Evolutionary conservation across 352 stramenopile genomes (phyloP).

Genomic region (Globisporangium abappressorium): DNA sequence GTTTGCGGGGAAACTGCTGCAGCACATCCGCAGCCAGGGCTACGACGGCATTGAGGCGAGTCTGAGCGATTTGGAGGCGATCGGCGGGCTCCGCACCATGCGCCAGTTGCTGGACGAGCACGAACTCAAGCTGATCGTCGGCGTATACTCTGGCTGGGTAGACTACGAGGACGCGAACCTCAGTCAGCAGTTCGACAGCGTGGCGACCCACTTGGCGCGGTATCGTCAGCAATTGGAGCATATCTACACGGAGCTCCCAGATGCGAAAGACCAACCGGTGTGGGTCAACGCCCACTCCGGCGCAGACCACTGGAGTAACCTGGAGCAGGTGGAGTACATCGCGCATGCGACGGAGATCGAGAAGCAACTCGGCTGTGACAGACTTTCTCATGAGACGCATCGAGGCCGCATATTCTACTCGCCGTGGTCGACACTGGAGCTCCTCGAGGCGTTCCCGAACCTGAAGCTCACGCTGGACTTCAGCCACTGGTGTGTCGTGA

Average conservation of each 20-base stretch:
- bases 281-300: constrained; percentile 65
- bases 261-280: constrained; percentile 23
- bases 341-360: constrained; percentile 47
- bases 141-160: constrained; percentile 68
- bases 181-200: constrained; percentile 50
- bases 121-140: constrained; percentile 56
- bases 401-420: constrained; percentile 67
- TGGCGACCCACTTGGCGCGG: constrained; percentile 37
- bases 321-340: constrained; percentile 50
- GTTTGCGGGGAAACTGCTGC: constrained; percentile 34
- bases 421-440: constrained; percentile 57
- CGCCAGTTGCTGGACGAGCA: constrained; percentile 43
- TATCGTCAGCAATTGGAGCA: constrained; percentile 32
- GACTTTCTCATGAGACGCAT: constrained; percentile 62
- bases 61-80: constrained; percentile 48
- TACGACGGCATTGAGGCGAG: constrained; percentile 73
- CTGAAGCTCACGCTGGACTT: constrained; percentile 71
- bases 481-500: constrained; percentile 63
- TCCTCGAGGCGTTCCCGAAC: constrained; percentile 56
- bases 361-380: constrained; percentile 26
- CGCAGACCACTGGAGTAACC: constrained; percentile 47
- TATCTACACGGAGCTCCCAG: constrained; percentile 29
- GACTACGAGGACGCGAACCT: constrained; percentile 66
- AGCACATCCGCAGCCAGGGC: constrained; percentile 41
- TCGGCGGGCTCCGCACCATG: constrained; percentile 39